Evolutionary conservation across 179 eudicot genomes (phyloP), one percentile per base, ranked within the genome.

Genomic region (Beta macrorhiza): DNA sequence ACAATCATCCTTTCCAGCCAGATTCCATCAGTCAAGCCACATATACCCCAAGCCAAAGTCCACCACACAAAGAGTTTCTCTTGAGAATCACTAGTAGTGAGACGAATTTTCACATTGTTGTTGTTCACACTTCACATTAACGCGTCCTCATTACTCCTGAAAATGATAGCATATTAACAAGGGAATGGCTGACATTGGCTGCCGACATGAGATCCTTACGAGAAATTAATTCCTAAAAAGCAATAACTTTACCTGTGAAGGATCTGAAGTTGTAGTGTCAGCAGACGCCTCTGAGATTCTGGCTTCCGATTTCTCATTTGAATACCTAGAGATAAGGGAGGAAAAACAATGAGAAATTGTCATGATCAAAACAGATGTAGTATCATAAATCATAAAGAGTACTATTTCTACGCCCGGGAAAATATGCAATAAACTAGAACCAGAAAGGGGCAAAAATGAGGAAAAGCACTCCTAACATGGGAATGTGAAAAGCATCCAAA

Each of bases 231-330:
- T 58, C 25, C 17, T 32, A 61, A 14, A 47, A 56, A 56, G 6
- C n/a, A 52, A 78, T 19, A 61, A 78, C 45, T 29, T 16, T 86
- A 86, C 91, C 90, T 87, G 65, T n/a, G 83, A 76, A 20, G 83
- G 83, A 63, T 77, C 79, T 72, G 86, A 75, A 78, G 78, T 83
- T 12, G 83, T 57, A 70, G 80, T 75, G 52, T 84, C 86, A 13
- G 76, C 75, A 37, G 42, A 37, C 12, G 84, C 82, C 59, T 90
- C 93, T 17, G 84, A 45, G 75, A 82, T 87, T 82, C 91, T 87
- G 64, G 89, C 89, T 83, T 90, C 93, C 51, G 93, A 87, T 87
- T 89, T 90, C 79, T 90, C 93, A 72, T 90, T 90, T 37, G 93
- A 90, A 84, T 86, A 87, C 78, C 93, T 90, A 57, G 29, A 29